Evolutionary conservation across 1,139 yeast genomes (phyloP), one percentile per base, ranked within the genome.

Genomic region (Meyerozyma athensensis): DNA sequence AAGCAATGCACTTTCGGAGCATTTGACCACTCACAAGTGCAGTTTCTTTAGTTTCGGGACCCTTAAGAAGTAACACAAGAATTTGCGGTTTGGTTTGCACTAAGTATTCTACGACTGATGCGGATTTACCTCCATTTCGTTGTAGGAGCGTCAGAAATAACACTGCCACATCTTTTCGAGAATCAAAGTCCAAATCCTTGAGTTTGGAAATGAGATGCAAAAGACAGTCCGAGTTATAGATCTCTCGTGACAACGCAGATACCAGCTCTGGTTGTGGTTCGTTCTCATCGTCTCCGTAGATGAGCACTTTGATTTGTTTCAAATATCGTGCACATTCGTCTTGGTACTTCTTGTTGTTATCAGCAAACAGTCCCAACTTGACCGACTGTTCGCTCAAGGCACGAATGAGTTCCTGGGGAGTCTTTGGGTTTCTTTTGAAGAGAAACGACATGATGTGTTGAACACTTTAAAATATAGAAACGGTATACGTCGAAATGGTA

Each of bases 341-440:
- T 49, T 83, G 87, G 30, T 73, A 71, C 59, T 77, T 64, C 56
- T 77, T 81, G 42, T 69, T 70, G 44, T 70, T 73, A 44, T 81
- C 87, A 38, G 65, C 66, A 8, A 67, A 49, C 7, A 59, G 43
- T 45, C 84, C 94, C 28, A 85, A 68, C 53, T 86, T 82, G 26
- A 70, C 60, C 13, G 87, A 70, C 50, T 79, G 86, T 38, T 92
- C 97, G 47, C 77, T 77, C 44, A 89, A 69, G 10, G 81, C 79
- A 40, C 86, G 73, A 12, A 87, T 83, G 42, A 89, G 72, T 53
- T 92, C 98, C 26, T 75, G 78, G 2, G 97, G 95, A 2, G 96
- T 81, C 59, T 87, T 87, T n/a, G 95, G 96, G 56, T 82, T 86
- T 54, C 96, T 74, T 49, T 87, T 85, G 72, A 92, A 90, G 52